Evolutionary conservation across 2,329 filamentous ascomycete genomes (phyloP), one percentile per base, ranked within the genome.

Genomic region (Fusarium chlamydosporum): DNA sequence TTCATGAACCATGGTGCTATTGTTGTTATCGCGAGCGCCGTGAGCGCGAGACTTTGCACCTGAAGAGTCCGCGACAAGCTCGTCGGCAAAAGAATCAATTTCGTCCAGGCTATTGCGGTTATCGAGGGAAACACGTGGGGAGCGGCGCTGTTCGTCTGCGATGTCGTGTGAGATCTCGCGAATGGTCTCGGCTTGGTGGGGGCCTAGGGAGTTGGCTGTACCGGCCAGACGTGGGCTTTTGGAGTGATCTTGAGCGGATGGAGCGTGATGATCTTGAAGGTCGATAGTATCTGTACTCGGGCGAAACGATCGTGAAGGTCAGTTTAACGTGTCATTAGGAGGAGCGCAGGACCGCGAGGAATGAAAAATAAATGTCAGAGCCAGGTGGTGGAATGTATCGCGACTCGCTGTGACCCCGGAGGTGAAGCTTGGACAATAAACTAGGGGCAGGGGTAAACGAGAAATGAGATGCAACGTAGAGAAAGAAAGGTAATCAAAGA

Each of bases 111-210:
- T 81, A 75, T 77, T 76, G 62, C 78, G 75, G 62, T 81, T 81
- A 60, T 72, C 76, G 75, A 84, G 85, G 62, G 89, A 90, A 51
- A 91, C 79, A 64, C 85, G 83, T 42, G 90, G 89, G 72, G 86
- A 90, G 66, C 85, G 86, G 64, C 85, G 82, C 74, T 92, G 87
- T 77, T 96, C 91, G 76, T 93, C 89, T 70, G 88, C 89, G 51
- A 88, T 85, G 77, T 97, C 93, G 76, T 93, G 88, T 68, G 91
- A 88, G 58, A 94, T 91, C 77, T 93, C 91, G 74, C 92, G 91
- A 68, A 97, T 84, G 18, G 94, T 91, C 74, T 93, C 89, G 72
- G 93, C 91, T 81, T 98, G 94, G 78, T 97, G 94, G 43, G 93
- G 89, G 70, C 90, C 91, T 75, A 92, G 82, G 84, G 61, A 68